A percentile compares a stretch with the other conserved stretches of the same genome.
Evolutionary conservation across 73 alveolate genomes (phyloP).

Genomic region (Urostyla sp.): DNA sequence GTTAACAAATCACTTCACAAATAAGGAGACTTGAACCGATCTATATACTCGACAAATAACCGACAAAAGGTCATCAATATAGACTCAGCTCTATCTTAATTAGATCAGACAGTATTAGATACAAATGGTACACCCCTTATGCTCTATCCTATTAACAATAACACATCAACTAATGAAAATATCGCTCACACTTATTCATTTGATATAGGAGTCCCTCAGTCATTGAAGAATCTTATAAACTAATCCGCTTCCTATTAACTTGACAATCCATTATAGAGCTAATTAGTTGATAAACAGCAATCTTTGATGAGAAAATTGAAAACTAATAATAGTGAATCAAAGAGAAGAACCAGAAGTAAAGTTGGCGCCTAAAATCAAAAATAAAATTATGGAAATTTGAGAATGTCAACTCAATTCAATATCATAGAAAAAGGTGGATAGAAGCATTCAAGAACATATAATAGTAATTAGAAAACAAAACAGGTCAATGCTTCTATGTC

Average conservation of each 20-base stretch:
- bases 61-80: background rate
- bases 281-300: constrained; percentile 8
- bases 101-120: background rate
- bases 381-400: constrained; percentile 4
- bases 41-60: constrained; percentile 6
- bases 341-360: background rate
- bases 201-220: constrained; percentile 24
- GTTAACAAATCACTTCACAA: background rate
- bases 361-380: background rate
- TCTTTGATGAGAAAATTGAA: constrained; percentile 4
- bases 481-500: background rate
- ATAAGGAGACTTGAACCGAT: constrained; percentile 10
- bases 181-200: constrained; percentile 25
- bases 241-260: background rate
- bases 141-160: too few relatives aligned
- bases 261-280: background rate
- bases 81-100: background rate
- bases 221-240: background rate
- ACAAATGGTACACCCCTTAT: constrained; percentile 1
- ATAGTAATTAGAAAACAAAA: background rate
- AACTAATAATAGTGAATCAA: constrained; percentile 22
- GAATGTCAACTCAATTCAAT: too few relatives aligned
- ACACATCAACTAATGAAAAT: constrained; percentile 21
- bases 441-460: background rate
- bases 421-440: background rate